Base-by-base conservation (phyloP, 2,329 filamentous ascomycete species). In the Magnaporthiopsis rhizophila region DNA sequence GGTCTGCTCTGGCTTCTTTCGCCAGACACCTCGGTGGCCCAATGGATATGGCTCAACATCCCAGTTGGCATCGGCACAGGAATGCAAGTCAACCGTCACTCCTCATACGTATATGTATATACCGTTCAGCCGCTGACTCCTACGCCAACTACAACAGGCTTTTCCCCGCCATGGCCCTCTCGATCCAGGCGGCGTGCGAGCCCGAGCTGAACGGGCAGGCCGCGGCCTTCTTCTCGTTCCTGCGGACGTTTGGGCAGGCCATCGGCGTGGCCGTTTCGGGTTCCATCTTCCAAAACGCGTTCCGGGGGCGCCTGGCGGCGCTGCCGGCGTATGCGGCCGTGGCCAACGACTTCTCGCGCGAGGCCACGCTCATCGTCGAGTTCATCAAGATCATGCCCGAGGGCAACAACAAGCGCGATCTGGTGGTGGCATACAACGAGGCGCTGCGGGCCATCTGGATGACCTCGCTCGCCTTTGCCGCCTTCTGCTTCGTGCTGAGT, bases 251-350 rank as follows among this genome's bases (percentile, higher is more conserved):
- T 30, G 88, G 88, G 0, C 86, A 89, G 71, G 80, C 83, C 0
- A 74, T 90, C 12, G 88, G 88, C 30, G 84, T 90, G 3, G 86
- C 88, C 2, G 79, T 89, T 62, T 85, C 86, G 2, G 87, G 88
- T 3, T 86, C 88, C 38, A 81, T 89, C 63, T 90, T 91, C 75
- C 87, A 91, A 73, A 91, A 90, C 68, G 79, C 80, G 65, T 83
- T 88, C 74, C 77, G 76, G 64, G 74, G 74, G 59, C 81, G 83
- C 66, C 73, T 89, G 59, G 68, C 77, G 18, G 76, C 72, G 2
- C 80, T 80, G 59, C 76, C 82, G 0, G 73, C 75, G 28, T 79
- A 86, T 62, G 81, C 80, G 1, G 61, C 62, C 21, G 63, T 69
- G 64, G 78, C 72, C n/a, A 66, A 71, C 60, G 76, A 76, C 32